Evolutionary conservation across 1,284 basidiomycete genomes (phyloP).

Genomic region (Neolentinus lepideus): DNA sequence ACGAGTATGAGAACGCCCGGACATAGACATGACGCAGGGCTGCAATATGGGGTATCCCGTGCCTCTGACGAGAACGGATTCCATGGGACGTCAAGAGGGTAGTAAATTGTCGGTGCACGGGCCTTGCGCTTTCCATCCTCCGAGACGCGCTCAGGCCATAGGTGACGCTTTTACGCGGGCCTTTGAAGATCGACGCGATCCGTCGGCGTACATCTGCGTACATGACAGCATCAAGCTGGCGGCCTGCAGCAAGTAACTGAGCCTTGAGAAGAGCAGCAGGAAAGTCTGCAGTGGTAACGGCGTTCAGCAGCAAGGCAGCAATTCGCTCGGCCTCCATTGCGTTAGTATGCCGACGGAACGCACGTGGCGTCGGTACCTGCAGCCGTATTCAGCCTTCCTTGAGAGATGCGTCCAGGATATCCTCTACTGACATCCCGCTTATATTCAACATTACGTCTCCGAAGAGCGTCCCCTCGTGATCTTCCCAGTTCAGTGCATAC

Average conservation of each 20-base stretch:
- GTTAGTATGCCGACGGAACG: too few relatives aligned
- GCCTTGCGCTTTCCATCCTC: slow-evolving; percentile 29
- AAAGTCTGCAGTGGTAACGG: background rate
- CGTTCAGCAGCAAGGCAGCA: background rate
- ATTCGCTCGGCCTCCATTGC: background rate
- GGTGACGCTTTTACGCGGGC: slow-evolving; percentile 39
- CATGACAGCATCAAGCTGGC: slow-evolving; percentile 23
- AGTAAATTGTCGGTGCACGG: slow-evolving; percentile 47
- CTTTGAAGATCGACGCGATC: slow-evolving; percentile 25
- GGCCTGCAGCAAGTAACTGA: background rate
- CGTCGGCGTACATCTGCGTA: slow-evolving; percentile 37
- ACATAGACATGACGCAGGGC: slow-evolving; percentile 59
- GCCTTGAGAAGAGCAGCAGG: background rate
- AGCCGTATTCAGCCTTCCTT: too few relatives aligned
- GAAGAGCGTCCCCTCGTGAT: too few relatives aligned
- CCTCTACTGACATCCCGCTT: too few relatives aligned
- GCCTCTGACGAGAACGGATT: slow-evolving; percentile 35
- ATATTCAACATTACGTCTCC: too few relatives aligned
- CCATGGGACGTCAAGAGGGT: slow-evolving; percentile 41
- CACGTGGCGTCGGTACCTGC: too few relatives aligned
- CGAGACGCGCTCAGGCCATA: slow-evolving; percentile 39
- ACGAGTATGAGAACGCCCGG: slow-evolving; percentile 75
- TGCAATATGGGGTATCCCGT: slow-evolving; percentile 31
- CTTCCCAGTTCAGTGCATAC: too few relatives aligned
- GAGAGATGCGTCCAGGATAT: too few relatives aligned